Evolutionary conservation across 169 alveolate genomes (phyloP).

Genomic region (Plasmodium yoelii): DNA sequence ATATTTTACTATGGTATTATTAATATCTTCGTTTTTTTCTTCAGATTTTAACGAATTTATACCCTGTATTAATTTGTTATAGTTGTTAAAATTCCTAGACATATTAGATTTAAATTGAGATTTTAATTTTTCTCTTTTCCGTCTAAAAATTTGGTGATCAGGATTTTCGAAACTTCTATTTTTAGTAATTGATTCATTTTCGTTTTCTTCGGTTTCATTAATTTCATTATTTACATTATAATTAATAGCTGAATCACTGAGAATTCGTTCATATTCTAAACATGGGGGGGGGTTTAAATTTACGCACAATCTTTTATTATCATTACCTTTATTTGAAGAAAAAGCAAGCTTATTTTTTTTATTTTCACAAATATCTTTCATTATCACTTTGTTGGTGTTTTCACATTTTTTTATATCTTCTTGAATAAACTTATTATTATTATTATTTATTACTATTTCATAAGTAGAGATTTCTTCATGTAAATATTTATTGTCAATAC

Average conservation of each 20-base stretch:
- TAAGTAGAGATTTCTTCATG: too few relatives aligned
- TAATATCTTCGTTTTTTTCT: conserved; percentile 10
- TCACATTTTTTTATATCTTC: conserved; percentile 8
- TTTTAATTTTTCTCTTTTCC: conserved; percentile 65
- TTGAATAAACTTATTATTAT: too few relatives aligned
- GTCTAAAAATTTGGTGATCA: conserved; percentile 38
- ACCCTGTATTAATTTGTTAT: conserved; percentile 10
- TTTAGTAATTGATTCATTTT: conserved; percentile 27
- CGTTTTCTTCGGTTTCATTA: conserved; percentile 1
- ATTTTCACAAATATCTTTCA: not conserved
- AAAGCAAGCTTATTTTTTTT: not conserved
- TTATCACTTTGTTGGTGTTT: conserved; percentile 1
- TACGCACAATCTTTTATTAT: not conserved
- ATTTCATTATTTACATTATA: conserved; percentile 10
- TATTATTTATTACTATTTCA: too few relatives aligned
- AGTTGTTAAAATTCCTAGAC: conserved; percentile 9
- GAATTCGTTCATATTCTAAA: conserved; percentile 31
- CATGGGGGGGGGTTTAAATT: not conserved
- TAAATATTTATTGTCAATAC: not conserved
- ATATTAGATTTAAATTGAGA: conserved; percentile 33
- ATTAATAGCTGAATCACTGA: conserved; percentile 48
- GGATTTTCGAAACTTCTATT: conserved; percentile 28
- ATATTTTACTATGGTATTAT: not conserved
- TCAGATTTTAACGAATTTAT: conserved; percentile 14
- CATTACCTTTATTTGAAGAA: not conserved